Evolutionary conservation across 2,329 filamentous ascomycete genomes (phyloP).

Genomic region (Sporothrix pseudoabietina): DNA sequence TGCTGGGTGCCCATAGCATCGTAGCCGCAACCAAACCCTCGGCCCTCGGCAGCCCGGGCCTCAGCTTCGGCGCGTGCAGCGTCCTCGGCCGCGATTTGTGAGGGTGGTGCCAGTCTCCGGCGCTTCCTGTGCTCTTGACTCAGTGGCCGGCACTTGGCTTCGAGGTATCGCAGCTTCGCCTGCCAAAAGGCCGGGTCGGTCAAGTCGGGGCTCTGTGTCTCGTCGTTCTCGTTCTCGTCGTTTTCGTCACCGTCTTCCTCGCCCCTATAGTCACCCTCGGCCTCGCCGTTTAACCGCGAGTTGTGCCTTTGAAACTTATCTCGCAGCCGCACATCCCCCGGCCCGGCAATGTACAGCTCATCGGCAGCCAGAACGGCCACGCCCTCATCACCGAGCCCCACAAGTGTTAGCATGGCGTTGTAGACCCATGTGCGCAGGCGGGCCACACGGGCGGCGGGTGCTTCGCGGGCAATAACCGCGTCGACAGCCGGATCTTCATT

Average conservation of each 20-base stretch:
- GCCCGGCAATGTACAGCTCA: constrained; percentile 31
- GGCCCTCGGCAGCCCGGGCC: constrained; percentile 12
- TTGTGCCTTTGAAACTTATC: not conserved
- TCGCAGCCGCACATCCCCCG: constrained; percentile 31
- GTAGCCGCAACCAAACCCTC: not conserved
- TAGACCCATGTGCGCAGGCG: constrained; percentile 29
- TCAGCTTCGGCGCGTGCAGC: constrained; percentile 3
- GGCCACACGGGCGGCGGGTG: constrained; percentile 3
- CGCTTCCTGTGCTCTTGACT: constrained; percentile 26
- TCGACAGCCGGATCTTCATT: not conserved
- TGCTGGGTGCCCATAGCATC: not conserved
- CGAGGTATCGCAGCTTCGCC: constrained; percentile 29
- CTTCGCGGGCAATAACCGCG: not conserved
- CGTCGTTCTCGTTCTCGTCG: not conserved
- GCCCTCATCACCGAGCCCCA: constrained; percentile 28
- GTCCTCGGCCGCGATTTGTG: constrained; percentile 11
- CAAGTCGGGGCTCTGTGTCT: not conserved
- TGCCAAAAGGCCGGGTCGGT: constrained; percentile 29
- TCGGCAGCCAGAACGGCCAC: constrained; percentile 19
- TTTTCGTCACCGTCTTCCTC: not conserved
- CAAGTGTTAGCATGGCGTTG: constrained; percentile 30
- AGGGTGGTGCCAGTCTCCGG: constrained; percentile 20
- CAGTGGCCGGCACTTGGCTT: constrained; percentile 30
- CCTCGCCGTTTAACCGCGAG: not conserved
- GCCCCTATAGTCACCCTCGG: not conserved